Evolutionary conservation across 2,329 filamentous ascomycete species (phyloP), one percentile per base, ranked within the genome.

Genomic region (Penicillium sp.): DNA sequence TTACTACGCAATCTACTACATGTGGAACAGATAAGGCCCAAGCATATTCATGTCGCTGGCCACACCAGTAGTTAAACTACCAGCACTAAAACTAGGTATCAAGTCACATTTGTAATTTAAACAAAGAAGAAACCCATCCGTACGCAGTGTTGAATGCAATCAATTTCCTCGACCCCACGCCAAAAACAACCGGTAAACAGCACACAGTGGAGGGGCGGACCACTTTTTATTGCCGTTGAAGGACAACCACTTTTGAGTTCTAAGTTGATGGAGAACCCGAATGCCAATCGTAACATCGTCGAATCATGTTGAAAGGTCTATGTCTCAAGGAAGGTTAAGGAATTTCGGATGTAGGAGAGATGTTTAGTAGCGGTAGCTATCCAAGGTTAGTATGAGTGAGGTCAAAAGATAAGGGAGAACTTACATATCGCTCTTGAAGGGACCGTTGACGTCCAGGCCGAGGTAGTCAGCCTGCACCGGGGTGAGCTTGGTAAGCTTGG

Each of bases 381-480:
- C 6, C 22, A 23, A 11, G 22, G 22, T 23, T 23, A 23, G 22
- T 23, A 11, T 6, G 22, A 23, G 6, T 11, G 22, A 23, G 6
- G 22, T 6, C 22, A 11, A 11, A 11, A 11, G 22, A 23, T 23
- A 23, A 11, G 22, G 22, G 22, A 23, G 22, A 11, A 11, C 22
- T 23, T 23, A 23, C 22, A 57, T 44, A 35, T 96, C 90, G 71
- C 75, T 76, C 87, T 98, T 98, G 85, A 79, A 98, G 59, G 92
- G 92, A 66, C 92, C 92, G 75, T 89, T 84, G 50, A 79, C 64
- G 44, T 81, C 77, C 55, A 98, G 77, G 59, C 87, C 80, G 65
- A 96, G 84, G 77, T 98, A 98, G 64, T 96, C 92, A 56, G 87
- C 84, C 79, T 98, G 92, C 58, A 84, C 84, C 44, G 76, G 62